A percentile compares a stretch with the other conserved stretches of the same genome.
These are phyloP conservation scores for Diplodia scrobiculata DNA, from an alignment of 2,329 filamentous ascomycete species.

Conservation along the genomic window DNA sequence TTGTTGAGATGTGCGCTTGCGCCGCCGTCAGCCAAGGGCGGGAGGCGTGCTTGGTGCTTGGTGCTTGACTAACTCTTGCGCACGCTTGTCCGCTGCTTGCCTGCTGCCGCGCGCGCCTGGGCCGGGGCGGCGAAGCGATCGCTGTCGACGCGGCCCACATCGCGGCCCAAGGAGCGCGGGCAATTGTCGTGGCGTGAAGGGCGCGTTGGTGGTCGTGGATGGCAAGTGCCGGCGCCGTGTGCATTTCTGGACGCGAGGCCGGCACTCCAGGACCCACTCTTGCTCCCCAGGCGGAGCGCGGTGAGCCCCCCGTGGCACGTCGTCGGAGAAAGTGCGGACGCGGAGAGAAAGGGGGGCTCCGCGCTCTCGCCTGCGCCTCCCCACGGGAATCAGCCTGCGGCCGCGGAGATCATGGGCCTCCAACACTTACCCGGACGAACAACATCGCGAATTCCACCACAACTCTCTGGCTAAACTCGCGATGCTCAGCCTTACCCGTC, in stretches of 20 bases:
- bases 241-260: conserved; percentile 7
- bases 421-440: conserved; percentile 25
- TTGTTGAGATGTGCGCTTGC: conserved; percentile 8
- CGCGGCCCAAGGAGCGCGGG: background rate
- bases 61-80: conserved; percentile 21
- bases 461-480: conserved; percentile 11
- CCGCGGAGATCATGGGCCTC: conserved; percentile 15
- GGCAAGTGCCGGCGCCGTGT: conserved; percentile 3
- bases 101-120: background rate
- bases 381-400: conserved; percentile 15
- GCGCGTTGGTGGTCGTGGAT: background rate
- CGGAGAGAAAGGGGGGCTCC: conserved; percentile 6
- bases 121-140: background rate
- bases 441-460: conserved; percentile 15
- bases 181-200: conserved; percentile 24
- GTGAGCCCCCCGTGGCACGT: conserved; percentile 16
- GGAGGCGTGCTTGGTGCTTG: conserved; percentile 12
- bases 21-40: conserved; percentile 15
- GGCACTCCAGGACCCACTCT: background rate
- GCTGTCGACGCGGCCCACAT: conserved; percentile 5
- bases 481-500: conserved; percentile 22
- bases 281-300: conserved; percentile 9
- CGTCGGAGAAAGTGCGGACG: conserved; percentile 13
- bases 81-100: conserved; percentile 4
- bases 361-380: conserved; percentile 12